A percentile compares a stretch with the other conserved stretches of the same genome.
phyloP scores from a whole-genome alignment of 1,284 basidiomycete genomes.

The Malassezia caprae region DNA sequence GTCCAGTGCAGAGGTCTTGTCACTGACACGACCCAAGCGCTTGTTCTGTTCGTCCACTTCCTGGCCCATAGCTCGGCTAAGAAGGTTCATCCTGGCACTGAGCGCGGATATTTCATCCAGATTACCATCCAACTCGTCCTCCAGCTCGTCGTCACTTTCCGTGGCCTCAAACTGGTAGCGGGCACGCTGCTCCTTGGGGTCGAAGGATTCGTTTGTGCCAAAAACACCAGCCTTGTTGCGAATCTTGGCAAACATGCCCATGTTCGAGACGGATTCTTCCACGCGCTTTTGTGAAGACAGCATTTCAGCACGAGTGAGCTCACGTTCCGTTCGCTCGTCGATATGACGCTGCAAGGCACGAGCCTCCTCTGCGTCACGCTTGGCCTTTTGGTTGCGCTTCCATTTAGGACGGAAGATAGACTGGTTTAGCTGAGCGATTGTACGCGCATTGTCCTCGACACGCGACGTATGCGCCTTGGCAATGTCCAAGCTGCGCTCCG shows the following conservation, averaged over 20 bases:
- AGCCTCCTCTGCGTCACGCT: constrained; percentile 80
- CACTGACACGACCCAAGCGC: constrained; percentile 36
- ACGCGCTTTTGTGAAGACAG: constrained; percentile 76
- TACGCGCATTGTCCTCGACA: constrained; percentile 84
- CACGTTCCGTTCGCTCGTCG: constrained; percentile 71
- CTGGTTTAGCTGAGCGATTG: constrained; percentile 83
- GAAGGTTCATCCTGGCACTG: constrained; percentile 69
- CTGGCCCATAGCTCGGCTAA: constrained; percentile 70
- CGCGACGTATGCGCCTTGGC: constrained; percentile 78
- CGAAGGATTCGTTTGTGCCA: constrained; percentile 49
- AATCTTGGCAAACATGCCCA: constrained; percentile 27
- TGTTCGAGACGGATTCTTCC: constrained; percentile 57
- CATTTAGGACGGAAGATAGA: constrained; percentile 70
- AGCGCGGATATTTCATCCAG: constrained; percentile 76
- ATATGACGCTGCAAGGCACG: constrained; percentile 78
- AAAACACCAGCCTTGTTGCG: constrained; percentile 14
- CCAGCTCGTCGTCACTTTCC: constrained; percentile 81
- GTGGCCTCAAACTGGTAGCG: constrained; percentile 91
- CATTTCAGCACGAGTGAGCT: constrained; percentile 54
- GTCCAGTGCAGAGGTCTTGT: constrained; percentile 42
- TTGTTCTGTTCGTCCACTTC: constrained; percentile 42
- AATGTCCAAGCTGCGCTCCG: constrained; percentile 88
- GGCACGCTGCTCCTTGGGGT: constrained; percentile 60
- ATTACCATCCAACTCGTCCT: constrained; percentile 74
- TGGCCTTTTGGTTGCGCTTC: constrained; percentile 56